These are phyloP conservation scores for Euphorbia peplus DNA, from an alignment of 345 rosid species.

Conservation along the genomic window DNA sequence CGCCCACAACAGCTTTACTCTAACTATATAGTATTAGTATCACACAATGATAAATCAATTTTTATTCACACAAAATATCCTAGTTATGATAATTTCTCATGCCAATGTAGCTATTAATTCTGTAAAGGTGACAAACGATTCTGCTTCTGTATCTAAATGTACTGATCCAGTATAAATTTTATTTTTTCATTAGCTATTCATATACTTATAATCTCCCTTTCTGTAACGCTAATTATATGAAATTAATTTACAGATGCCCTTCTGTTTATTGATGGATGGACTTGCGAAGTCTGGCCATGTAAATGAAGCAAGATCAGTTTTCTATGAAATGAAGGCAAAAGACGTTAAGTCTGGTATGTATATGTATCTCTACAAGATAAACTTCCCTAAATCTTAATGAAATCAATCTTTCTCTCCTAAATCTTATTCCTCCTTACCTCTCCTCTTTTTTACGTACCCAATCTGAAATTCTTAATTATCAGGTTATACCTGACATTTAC, in stretches of 20 bases:
- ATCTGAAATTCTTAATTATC: too few species aligned
- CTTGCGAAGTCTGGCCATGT: conserved; percentile 67
- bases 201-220: conserved; percentile 5
- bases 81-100: not conserved
- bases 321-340: conserved; percentile 53
- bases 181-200: conserved; percentile 7
- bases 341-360: conserved; percentile 74
- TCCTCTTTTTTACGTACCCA: too few species aligned
- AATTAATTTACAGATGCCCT: conserved; percentile 63
- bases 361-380: conserved; percentile 11
- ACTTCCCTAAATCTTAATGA: too few species aligned
- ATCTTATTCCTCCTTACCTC: too few species aligned
- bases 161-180: conserved; percentile 6
- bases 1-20: too few species aligned
- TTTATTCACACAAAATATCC: not conserved
- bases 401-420: too few species aligned
- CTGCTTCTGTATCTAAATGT: not conserved
- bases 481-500: too few species aligned
- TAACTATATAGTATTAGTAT: not conserved
- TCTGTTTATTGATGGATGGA: conserved; percentile 87
- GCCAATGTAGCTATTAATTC: not conserved
- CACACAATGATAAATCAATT: not conserved
- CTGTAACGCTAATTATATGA: conserved; percentile 11
- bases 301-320: conserved; percentile 69
- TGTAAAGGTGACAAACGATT: not conserved